Evolutionary conservation across 176 grass and related monocot species (phyloP), one percentile per base, ranked within the genome.

Genomic region (Elaeis guineensis): DNA sequence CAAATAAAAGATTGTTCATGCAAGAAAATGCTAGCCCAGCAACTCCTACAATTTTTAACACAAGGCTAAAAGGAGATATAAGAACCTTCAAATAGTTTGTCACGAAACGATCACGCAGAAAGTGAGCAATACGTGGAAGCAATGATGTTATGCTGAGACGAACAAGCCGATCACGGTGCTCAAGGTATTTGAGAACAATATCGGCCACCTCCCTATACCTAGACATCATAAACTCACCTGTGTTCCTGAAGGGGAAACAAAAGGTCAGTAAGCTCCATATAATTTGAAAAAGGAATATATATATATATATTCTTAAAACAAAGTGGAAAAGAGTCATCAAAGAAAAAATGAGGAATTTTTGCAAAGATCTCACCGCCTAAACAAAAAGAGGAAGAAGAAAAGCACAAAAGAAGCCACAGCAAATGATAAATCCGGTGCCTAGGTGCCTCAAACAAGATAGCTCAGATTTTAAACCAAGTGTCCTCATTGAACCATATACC

Each of bases 151-250:
- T 97, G 63, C 93, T 97, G 48, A 86, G 81, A 39, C 93, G 87
- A 78, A 97, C 93, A 85, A 97, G 87, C 59, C 80, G 81, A 72
- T 97, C 93, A 17, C 86, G 78, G 21, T 97, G 93, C 59, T 85
- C 79, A 49, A 97, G 75, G 73, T 97, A 97, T 2, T 84, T 87
- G 23, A 97, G 87, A 61, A 97, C 87, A 66, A 97, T 97, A 82
- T 97, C 93, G 44, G 93, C 93, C 62, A 97, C 87, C 83, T 97
- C 93, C 78, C 87, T 88, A 69, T 97, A 97, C 59, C 93, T 87
- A 49, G 93, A 97, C 93, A 97, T 97, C 93, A 97, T 97, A 76
- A 97, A 97, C 73, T 97, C 93, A 25, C 93, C 93, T 3, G 93
- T 97, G 71, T 97, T 97, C 81, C 93, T 97, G 73, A 54, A 76